Base-by-base conservation (phyloP, 352 stramenopile species). In the Albugo laibachii region DNA sequence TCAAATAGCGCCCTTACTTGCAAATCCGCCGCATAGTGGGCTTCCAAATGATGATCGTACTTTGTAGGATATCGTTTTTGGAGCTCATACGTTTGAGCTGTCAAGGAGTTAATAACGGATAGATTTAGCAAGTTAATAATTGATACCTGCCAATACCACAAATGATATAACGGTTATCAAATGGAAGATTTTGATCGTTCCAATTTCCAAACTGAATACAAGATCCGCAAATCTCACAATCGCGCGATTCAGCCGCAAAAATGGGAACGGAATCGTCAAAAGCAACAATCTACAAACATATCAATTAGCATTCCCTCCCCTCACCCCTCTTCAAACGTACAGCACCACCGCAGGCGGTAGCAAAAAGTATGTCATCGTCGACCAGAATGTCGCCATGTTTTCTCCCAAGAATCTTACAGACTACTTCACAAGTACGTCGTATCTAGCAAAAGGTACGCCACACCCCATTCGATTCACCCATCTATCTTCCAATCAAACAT, bases 131-230 rank as follows among this genome's bases (percentile, higher is more conserved):
- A 2, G 18, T 21, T n/a, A 41, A 10, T 34, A 56, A n/a, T 18
- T 45, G 40, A 41, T 34, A 68, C 59, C 64, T 13, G 56, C 50
- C 10, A 86, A 54, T 43, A 77, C 69, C 15, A 86, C 53, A 53
- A 86, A 86, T 31, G 74, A 80, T 36, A 83, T 57, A 27, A 61
- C 53, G 14, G 74, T 86, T 57, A 86, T 83, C 56, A 86, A 55
- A 31, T 65, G 75, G 48, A 86, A 80, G 50, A 86, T 52, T 44
- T 67, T 70, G 19, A 86, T 54, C 37, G 70, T 81, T 43, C 66
- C 72, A 41, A 87, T 62, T 46, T 74, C 66, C 45, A 87, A 75
- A 53, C 62, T 80, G 47, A 87, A 83, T 21, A 83, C 54, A 2
- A 83, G 20, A 50, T 87, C 75, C 40, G 61, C 70, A 43, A 83